Evolutionary conservation across 768 basidiomycete species (phyloP), one percentile per base, ranked within the genome.

Genomic region (Lactarius deliciosus): DNA sequence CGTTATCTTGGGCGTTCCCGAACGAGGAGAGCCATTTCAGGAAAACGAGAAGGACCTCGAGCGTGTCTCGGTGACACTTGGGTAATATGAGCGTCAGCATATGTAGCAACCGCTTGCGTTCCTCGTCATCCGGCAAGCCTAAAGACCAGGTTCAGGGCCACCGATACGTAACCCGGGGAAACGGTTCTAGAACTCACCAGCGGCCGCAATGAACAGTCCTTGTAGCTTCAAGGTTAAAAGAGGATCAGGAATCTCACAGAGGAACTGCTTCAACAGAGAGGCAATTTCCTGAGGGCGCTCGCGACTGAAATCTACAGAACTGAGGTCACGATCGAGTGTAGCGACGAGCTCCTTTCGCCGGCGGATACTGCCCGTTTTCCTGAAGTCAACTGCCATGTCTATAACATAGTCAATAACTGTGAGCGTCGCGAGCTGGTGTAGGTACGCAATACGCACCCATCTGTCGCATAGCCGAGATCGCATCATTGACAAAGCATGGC

Each of bases 11-110:
- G 81, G 94, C 87, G 77, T 98, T 96, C 60, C 96, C 94, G 76
- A 98, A 99, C 2, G 95, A 97, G 9, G 96, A 96, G 13, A 99
- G 96, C 97, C 97, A 98, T 78, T 98, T 97, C 71, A 98, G 83
- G 81, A 99, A 99, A 38, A 97, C 95, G 74, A 97, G 98, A 60
- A 99, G 80, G 60, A 96, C 93, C 77, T 99, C 97, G 86, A 97
- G 87, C 25, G 96, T 98, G 77, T 99, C 97, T 69, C 96, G 89
- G 76, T 99, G 93, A 68, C 86, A 85, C 79, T 94, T 94, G 43
- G 97, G 97, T 73, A 99, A 79, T 8, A 98, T 80, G 64, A 96
- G 80, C 50, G 90, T 89, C 16, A 95, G 81, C 70, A 97, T 83
- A 76, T 98, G 96, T 30, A 98, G 83, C 73, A 90, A 85, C 61